Evolutionary conservation across 1,284 basidiomycete genomes (phyloP).

Genomic region (Exobasidium rhododendri): DNA sequence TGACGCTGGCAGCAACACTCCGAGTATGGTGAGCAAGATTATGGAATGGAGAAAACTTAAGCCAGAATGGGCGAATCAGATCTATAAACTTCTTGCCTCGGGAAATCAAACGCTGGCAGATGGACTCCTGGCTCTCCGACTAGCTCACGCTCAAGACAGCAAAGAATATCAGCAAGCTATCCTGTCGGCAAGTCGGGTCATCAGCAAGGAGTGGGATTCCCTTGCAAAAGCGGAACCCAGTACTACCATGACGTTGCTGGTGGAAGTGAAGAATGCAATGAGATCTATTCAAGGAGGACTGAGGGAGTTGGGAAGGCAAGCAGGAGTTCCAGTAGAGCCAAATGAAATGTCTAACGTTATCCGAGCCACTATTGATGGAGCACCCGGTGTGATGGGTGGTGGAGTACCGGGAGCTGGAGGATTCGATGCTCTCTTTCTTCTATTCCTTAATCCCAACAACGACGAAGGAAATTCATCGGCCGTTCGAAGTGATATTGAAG

Average conservation of each 20-base stretch:
- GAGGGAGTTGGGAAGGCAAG: constrained; percentile 77
- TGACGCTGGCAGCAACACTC: constrained; percentile 52
- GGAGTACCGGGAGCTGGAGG: constrained; percentile 91
- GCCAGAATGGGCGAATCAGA: constrained; percentile 49
- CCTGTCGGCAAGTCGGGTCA: constrained; percentile 45
- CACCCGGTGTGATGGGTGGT: constrained; percentile 82
- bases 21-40: constrained; percentile 48
- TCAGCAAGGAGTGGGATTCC: constrained; percentile 25
- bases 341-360: constrained; percentile 81
- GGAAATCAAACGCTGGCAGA: constrained; percentile 48
- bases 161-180: constrained; percentile 42
- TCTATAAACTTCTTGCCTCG: constrained; percentile 45
- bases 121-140: constrained; percentile 34
- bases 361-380: constrained; percentile 67
- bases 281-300: constrained; percentile 76
- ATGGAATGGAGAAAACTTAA: constrained; percentile 42
- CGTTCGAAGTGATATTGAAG: constrained; percentile 60
- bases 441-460: constrained; percentile 54
- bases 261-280: constrained; percentile 45
- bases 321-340: constrained; percentile 87
- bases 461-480: neutral
- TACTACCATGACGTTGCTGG: constrained; percentile 17
- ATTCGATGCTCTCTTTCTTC: constrained; percentile 92
- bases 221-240: constrained; percentile 20
- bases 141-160: constrained; percentile 35